A percentile compares a stretch with the other conserved stretches of the same genome.
These are phyloP conservation scores for Triticum monococcum DNA, from an alignment of 176 grass and related monocot species.

Conservation along the genomic window DNA sequence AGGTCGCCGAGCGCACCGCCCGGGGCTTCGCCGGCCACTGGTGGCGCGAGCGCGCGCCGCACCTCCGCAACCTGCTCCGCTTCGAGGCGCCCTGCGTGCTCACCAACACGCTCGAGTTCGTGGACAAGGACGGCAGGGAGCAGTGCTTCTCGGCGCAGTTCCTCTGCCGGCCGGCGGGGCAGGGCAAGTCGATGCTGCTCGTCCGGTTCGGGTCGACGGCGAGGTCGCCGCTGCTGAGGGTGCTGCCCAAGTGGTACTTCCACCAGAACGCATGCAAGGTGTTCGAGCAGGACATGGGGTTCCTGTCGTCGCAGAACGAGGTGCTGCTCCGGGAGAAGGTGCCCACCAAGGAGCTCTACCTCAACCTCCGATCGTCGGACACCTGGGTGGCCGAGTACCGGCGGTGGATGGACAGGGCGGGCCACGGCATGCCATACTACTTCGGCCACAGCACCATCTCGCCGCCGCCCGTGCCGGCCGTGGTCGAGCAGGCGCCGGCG, in stretches of 20 bases:
- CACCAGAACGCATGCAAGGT: constrained; percentile 88
- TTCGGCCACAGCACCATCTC: constrained; percentile 75
- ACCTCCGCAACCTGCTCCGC: constrained; percentile 55
- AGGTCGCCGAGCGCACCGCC: constrained; percentile 58
- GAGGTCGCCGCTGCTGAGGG: constrained; percentile 15
- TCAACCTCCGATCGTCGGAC: constrained; percentile 76
- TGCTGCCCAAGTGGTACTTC: constrained; percentile 65
- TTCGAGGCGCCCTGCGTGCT: constrained; percentile 85
- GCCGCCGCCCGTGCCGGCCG: constrained; percentile 54
- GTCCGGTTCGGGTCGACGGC: constrained; percentile 65
- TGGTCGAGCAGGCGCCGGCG: constrained; percentile 77
- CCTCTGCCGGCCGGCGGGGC: constrained; percentile 72
- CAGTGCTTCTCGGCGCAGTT: constrained; percentile 79
- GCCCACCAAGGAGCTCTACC: constrained; percentile 83
- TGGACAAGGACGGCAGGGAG: constrained; percentile 51
- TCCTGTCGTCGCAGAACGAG: constrained; percentile 96
- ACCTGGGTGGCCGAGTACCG: constrained; percentile 94
- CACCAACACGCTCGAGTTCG: constrained; percentile 62
- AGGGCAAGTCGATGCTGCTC: constrained; percentile 84
- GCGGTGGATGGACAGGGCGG: constrained; percentile 92
- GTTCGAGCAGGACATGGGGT: constrained; percentile 99
- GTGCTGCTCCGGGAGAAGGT: constrained; percentile 78
- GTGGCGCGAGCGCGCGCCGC: constrained; percentile 34
- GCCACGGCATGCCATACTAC: constrained; percentile 93
- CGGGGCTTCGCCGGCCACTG: constrained; percentile 78